Evolutionary conservation across 148 eudicot species (phyloP).

Genomic region (Dianthus caryophyllus): DNA sequence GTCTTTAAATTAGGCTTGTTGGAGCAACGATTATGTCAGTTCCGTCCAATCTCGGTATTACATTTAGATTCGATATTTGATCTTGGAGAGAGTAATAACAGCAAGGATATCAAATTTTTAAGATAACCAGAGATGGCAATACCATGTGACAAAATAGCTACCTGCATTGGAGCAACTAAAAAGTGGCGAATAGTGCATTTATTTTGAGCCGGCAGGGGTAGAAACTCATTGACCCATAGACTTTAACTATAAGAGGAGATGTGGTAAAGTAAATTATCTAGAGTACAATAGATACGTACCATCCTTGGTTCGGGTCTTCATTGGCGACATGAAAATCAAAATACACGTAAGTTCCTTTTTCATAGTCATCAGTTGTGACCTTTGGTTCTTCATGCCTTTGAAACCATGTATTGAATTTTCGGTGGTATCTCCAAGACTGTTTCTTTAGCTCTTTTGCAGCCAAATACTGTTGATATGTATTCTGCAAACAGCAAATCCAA

Average conservation of each 20-base stretch:
- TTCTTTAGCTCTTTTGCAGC: constrained; percentile 97
- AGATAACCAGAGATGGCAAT: neutral
- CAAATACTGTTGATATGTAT: constrained; percentile 94
- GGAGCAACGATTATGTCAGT: too few relatives aligned
- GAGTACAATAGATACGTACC: constrained; percentile 46
- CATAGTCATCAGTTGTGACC: constrained; percentile 92
- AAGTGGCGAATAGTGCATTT: neutral
- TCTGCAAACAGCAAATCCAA: constrained; percentile 41
- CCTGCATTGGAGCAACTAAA: neutral
- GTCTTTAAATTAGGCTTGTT: too few relatives aligned
- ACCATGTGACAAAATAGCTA: neutral
- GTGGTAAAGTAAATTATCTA: neutral
- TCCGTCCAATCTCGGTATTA: too few relatives aligned
- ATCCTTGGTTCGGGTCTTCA: constrained; percentile 83
- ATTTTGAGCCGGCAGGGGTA: neutral
- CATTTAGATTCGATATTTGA: too few relatives aligned
- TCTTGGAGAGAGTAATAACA: neutral
- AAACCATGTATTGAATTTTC: constrained; percentile 91
- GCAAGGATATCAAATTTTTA: neutral
- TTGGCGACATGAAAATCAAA: constrained; percentile 77
- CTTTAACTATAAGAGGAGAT: neutral
- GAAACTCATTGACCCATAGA: neutral
- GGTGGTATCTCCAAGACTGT: constrained; percentile 98
- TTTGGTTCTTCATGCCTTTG: constrained; percentile 98
- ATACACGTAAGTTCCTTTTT: constrained; percentile 93